Evolutionary conservation across 352 stramenopile species (phyloP), one percentile per base, ranked within the genome.

Genomic region (Phytophthora pisi): DNA sequence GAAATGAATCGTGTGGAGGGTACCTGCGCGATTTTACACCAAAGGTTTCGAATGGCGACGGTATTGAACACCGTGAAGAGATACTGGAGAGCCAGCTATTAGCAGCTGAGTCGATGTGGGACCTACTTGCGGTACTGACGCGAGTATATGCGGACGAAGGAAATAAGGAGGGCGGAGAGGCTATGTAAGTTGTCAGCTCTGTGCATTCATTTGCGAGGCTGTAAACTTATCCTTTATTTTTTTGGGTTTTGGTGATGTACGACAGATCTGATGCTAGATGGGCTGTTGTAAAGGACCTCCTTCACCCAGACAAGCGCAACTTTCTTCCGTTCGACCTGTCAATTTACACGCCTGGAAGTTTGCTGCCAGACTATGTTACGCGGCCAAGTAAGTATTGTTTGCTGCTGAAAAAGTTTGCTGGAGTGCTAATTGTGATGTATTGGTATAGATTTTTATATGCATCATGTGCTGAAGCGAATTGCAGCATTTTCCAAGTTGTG

Each of bases 261-360:
- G 36, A 50, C 65, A 78, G 71, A 53, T 75, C 59, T 43, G 73
- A 86, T 9, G 70, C 73, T 24, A 77, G 71, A n/a, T 88, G 79
- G 79, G 72, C 66, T 15, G 52, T 84, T 16, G 77, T 81, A 6
- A 82, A 81, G 61, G 64, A 78, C 5, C 62, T 88, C 8, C 67
- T 88, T 11, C 75, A 84, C 23, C 66, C 66, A 15, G 56, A 57
- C n/a, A 80, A 70, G 23, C 63, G 9, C 3, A 53, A 72, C 34
- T 85, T 84, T 43, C 74, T 87, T 26, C 79, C 77, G 31, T 85
- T 85, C 34, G 24, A 63, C 24, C 2, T 57, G 6, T 20, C 62
- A 16, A 34, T 43, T 31, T 49, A 18, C 16, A 24, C 51, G 36
- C 26, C 28, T 15, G 23, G 43, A 15, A 42, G 51, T 31, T 58